Percentiles rank a stretch among this genome's conserved stretches.
phyloP scores from a whole-genome alignment of 140 eudicot species.

The Stevia rebaudiana region DNA sequence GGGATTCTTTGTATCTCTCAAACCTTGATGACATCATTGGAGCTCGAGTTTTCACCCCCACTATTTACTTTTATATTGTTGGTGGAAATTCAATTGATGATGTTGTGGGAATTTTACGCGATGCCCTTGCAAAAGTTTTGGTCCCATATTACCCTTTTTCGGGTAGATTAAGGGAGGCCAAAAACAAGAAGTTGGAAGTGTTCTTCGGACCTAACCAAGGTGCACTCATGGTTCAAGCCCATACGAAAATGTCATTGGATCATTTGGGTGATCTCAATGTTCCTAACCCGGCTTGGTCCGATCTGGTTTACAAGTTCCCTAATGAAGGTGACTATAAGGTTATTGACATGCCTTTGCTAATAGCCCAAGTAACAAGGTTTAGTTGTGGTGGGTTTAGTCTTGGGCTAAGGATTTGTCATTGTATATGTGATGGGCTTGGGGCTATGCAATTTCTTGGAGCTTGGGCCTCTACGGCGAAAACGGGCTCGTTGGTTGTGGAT shows the following conservation, averaged over 20 bases:
- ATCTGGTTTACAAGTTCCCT: constrained; percentile 56
- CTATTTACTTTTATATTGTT: constrained; percentile 60
- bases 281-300: constrained; percentile 82
- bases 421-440: constrained; percentile 88
- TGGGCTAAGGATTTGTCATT: constrained; percentile 87
- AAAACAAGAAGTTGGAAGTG: constrained; percentile 70
- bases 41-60: constrained; percentile 81
- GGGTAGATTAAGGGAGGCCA: constrained; percentile 66
- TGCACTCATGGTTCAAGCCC: constrained; percentile 69
- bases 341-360: constrained; percentile 79
- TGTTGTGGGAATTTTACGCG: constrained; percentile 35
- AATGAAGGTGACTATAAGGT: constrained; percentile 75
- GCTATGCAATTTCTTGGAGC: constrained; percentile 90
- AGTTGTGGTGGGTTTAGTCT: constrained; percentile 89
- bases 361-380: constrained; percentile 77
- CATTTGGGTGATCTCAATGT: constrained; percentile 60
- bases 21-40: constrained; percentile 92
- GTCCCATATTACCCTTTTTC: constrained; percentile 93
- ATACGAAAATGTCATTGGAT: constrained; percentile 42
- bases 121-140: constrained; percentile 57
- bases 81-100: constrained; percentile 2
- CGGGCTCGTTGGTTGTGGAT: constrained; percentile 43
- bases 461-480: constrained; percentile 69
- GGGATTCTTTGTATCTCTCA: constrained; percentile 71
- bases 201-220: constrained; percentile 75